Conservation (phyloP, 179 eudicot genomes). For the Sideroxylon spinosum region DNA sequence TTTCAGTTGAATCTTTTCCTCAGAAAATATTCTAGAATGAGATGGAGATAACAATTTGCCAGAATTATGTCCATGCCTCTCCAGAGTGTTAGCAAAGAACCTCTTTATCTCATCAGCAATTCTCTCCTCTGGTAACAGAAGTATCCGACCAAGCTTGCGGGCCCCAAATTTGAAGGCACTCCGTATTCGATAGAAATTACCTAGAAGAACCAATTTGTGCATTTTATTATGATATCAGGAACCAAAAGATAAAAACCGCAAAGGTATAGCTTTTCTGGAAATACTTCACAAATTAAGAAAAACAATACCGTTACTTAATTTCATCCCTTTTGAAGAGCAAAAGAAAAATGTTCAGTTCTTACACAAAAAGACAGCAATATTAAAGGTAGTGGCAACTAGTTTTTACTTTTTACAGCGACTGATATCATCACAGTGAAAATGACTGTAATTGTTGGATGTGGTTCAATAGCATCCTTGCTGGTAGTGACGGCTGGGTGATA, state of each 20-base stretch:
- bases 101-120: constrained; percentile 34
- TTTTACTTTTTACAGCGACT: background rate
- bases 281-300: constrained; percentile 7
- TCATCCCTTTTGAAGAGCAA: background rate
- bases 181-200: constrained; percentile 47
- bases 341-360: background rate
- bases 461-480: too few species aligned
- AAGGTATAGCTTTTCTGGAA: background rate
- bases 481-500: too few species aligned
- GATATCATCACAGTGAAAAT: background rate
- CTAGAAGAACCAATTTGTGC: constrained; percentile 20
- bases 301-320: background rate
- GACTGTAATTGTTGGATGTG: background rate
- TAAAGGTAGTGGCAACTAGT: background rate
- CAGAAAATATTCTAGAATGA: constrained; percentile 22
- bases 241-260: constrained; percentile 8
- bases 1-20: constrained; percentile 28
- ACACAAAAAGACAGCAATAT: background rate
- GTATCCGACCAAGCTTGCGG: constrained; percentile 44
- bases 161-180: constrained; percentile 63
- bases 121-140: constrained; percentile 37
- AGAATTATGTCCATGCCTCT: constrained; percentile 32
- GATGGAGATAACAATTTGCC: constrained; percentile 22
- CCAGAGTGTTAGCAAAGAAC: constrained; percentile 46
- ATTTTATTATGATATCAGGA: background rate